Percentiles rank a stretch among this genome's conserved stretches.
These are phyloP conservation scores for Xylaria curta DNA, from an alignment of 495 filamentous ascomycete species.

Conservation along the genomic window DNA sequence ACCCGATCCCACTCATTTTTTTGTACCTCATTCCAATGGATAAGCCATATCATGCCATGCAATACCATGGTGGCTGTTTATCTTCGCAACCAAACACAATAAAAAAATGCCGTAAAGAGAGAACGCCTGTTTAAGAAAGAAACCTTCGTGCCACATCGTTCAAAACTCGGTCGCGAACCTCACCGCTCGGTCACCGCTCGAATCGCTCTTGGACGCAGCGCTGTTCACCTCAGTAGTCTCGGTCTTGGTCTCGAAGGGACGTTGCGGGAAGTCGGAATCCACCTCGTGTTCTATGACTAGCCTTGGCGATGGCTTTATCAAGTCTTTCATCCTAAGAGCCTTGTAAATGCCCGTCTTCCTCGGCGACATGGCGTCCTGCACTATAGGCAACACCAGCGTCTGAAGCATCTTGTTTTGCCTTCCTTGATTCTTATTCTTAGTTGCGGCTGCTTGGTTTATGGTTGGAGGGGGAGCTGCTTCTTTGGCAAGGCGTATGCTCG, in stretches of 20 bases:
- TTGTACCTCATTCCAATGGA: neutral
- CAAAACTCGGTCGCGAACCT: constrained; percentile 8
- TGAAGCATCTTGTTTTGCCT: constrained; percentile 2
- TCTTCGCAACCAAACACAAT: neutral
- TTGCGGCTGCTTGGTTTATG: neutral
- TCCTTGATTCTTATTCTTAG: neutral
- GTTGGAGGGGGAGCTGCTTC: neutral
- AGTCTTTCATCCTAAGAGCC: constrained; percentile 2
- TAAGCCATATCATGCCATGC: neutral
- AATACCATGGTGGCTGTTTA: neutral
- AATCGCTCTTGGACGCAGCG: neutral
- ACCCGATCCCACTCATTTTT: neutral
- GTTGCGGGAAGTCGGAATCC: neutral
- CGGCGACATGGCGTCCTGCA: constrained; percentile 27
- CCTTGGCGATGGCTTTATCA: constrained; percentile 26
- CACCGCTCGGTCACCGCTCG: constrained; percentile 1
- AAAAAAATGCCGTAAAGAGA: neutral
- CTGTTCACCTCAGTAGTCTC: neutral
- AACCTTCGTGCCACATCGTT: neutral
- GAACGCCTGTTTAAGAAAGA: neutral
- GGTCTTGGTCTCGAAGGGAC: neutral
- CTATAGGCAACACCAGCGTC: constrained; percentile 1
- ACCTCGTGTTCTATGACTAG: constrained; percentile 18
- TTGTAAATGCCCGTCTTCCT: constrained; percentile 14
- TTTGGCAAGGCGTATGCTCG: neutral